Evolutionary conservation across 352 stramenopile species (phyloP), one percentile per base, ranked within the genome.

Genomic region (Thraustotheca clavata): DNA sequence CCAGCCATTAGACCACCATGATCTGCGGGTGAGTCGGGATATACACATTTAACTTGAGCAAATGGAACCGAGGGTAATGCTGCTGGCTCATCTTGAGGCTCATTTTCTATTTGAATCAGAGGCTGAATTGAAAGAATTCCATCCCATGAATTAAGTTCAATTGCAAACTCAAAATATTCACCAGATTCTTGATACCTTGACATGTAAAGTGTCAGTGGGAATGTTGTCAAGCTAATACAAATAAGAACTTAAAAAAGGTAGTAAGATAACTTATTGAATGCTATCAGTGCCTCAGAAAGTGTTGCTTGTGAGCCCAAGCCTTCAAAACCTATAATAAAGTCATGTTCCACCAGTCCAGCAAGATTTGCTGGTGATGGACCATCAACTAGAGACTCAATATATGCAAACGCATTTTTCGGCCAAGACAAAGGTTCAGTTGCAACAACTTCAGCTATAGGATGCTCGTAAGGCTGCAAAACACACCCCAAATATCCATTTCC

Each of bases 401-500:
- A 52, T 2, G 43, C 43, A 52, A 52, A 52, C 9, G 43, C 43
- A 9, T 52, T 52, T 18, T 24, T 2, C 34, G 43, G 43, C 43
- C 43, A 52, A 14, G 11, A 14, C 43, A 18, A 11, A 24, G 7
- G 43, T 7, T 52, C 43, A 1, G 31, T 20, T 24, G 16, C 11
- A 18, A 24, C 11, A 18, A n/a, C 9, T 3, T 33, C 26, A 6
- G 1, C n/a, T 11, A 8, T 40, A 33, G 38, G 20, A 0, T 27
- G 18, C n/a, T 65, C 57, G 20, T 54, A 55, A 0, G 57, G 57
- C n/a, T 65, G 57, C 26, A 65, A 40, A 14, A 65, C 57, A 55
- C 57, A 65, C 24, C 57, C 57, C 26, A 65, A 3, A 2, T 38
- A 22, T 8, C 60, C 60, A 11, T 43, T 47, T 26, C 60, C 60